phyloP scores from a whole-genome alignment of 768 basidiomycete genomes.

The Phaeolepiota aurea region DNA sequence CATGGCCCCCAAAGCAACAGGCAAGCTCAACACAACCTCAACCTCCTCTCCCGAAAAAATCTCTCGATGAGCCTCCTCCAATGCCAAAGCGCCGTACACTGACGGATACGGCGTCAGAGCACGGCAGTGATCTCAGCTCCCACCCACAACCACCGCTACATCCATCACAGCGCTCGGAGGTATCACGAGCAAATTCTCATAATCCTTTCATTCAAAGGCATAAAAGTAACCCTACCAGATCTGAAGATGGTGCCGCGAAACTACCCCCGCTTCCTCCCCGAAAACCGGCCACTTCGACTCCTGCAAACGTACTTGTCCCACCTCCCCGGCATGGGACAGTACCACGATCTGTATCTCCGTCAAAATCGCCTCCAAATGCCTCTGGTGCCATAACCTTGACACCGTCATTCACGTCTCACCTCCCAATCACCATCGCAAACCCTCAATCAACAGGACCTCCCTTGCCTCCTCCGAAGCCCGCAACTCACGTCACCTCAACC shows the following conservation, averaged over 20 bases:
- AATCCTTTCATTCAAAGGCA: constrained; percentile 29
- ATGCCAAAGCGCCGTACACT: neutral
- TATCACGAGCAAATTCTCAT: constrained; percentile 15
- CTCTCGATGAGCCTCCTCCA: neutral
- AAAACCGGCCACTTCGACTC: constrained; percentile 26
- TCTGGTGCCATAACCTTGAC: neutral
- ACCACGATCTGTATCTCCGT: constrained; percentile 8
- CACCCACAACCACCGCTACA: constrained; percentile 18
- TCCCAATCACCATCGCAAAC: constrained; percentile 9
- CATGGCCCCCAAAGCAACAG: no score
- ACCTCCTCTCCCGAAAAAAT: neutral
- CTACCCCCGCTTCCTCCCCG: constrained; percentile 46
- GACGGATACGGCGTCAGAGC: neutral
- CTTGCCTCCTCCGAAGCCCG: constrained; percentile 26
- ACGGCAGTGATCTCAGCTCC: neutral
- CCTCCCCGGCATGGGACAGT: constrained; percentile 29
- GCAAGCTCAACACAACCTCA: no score
- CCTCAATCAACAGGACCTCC: constrained; percentile 9
- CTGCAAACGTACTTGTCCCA: constrained; percentile 15
- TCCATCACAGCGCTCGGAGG: constrained; percentile 17
- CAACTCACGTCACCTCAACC: constrained; percentile 46
- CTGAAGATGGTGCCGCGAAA: constrained; percentile 11
- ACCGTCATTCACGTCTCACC: neutral
- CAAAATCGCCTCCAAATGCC: constrained; percentile 10
- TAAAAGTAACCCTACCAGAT: constrained; percentile 8